Base-by-base conservation (phyloP, 2,329 filamentous ascomycete genomes). In the Podosphaera xanthii region DNA sequence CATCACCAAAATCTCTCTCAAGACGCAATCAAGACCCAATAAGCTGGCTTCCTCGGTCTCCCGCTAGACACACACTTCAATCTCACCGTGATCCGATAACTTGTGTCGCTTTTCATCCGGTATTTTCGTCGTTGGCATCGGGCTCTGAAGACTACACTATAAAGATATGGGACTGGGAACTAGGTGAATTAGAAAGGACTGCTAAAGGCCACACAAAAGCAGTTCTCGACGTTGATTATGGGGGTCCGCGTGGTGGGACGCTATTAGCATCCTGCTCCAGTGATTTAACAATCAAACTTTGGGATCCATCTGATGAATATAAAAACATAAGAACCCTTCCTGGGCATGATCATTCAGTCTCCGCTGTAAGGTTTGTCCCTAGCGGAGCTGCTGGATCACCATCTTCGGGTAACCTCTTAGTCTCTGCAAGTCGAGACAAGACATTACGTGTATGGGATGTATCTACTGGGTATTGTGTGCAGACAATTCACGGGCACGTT, bases 121-220 rank as follows among this genome's bases (percentile, higher is more conserved):
- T 92, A 38, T 96, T 94, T 71, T 91, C 88, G 8, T 91, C 87
- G 4, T 76, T 96, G 31, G 91, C 90, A 8, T 92, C 88, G 0
- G 90, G 87, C 14, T 94, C 89, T 7, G 90, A 95, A 70, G 91
- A 96, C 70, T 86, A 81, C 59, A 94, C 86, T 6, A 94, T 97
- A 70, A 96, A 96, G 68, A 90, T 96, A 59, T 96, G 90, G 90
- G 90, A 96, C 68, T 96, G 89, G 86, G 90, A 96, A 67, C 73
- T 94, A 33, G 91, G 91, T 55, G 90, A 96, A 71, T 76, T 94
- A 3, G 90, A 96, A 70, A 76, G 84, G 62, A 96, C 90, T 0
- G 79, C 96, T 60, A 96, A 96, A 69, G 89, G 88, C 1, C 91
- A 96, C 68, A 96, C 89, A 4, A 89, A 86, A 68, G 81, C 87